Evolutionary conservation across 345 rosid genomes (phyloP).

Genomic region (Fremontodendron californicum): DNA sequence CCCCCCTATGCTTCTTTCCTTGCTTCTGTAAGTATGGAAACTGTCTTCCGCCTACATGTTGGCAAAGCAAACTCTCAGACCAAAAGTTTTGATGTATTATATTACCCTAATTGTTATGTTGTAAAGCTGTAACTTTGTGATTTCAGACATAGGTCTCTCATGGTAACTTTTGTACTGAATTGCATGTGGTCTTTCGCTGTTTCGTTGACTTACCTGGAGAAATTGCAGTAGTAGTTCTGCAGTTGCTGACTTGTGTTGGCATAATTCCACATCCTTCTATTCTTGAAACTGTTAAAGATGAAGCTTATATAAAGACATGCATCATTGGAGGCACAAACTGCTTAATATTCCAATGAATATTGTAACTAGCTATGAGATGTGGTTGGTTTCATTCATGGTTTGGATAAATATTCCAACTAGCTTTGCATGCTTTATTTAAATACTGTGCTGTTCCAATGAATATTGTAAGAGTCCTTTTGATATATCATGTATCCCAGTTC

Average conservation of each 20-base stretch:
- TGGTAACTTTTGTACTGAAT: not conserved
- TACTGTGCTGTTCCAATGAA: not conserved
- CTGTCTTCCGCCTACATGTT: not conserved
- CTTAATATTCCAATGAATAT: too few species aligned
- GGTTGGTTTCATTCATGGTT: too few species aligned
- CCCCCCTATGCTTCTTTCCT: not conserved
- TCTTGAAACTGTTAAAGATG: not conserved
- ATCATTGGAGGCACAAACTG: not conserved
- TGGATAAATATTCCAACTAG: not conserved
- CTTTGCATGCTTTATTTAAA: not conserved
- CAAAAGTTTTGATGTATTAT: not conserved
- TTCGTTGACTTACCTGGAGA: not conserved
- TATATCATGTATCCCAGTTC: not conserved
- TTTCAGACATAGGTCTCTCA: not conserved
- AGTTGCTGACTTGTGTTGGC: not conserved
- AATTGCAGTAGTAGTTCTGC: not conserved
- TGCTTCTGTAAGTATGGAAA: not conserved
- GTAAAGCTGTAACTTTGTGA: not conserved
- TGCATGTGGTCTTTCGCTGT: not conserved
- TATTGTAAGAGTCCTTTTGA: not conserved
- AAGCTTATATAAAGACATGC: not conserved
- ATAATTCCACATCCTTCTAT: not conserved
- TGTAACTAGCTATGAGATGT: not conserved
- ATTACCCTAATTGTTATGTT: not conserved
- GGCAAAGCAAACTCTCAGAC: not conserved